A percentile compares a stretch with the other conserved stretches of the same genome.
Conservation (phyloP, 139 green algal species). For the Volvox reticuliferus region DNA sequence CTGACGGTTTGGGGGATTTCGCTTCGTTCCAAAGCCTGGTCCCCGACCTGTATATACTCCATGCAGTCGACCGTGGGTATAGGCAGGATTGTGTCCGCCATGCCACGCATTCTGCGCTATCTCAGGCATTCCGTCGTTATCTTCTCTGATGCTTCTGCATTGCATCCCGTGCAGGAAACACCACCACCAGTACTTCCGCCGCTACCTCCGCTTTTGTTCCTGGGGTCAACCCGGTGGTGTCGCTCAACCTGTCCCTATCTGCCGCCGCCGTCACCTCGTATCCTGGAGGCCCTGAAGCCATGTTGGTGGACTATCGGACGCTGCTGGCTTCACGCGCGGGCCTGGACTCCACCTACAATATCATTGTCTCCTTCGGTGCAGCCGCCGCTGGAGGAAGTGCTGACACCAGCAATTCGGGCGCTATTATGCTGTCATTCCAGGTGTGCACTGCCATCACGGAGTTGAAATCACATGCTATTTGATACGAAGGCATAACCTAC, state of each 20-base stretch:
- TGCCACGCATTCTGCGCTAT: too few species aligned
- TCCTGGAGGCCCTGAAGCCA: conserved; percentile 24
- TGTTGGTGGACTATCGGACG: conserved; percentile 30
- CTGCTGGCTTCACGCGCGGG: conserved; percentile 47
- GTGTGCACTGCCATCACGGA: not conserved
- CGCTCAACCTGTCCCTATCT: conserved; percentile 24
- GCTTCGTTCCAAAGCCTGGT: too few species aligned
- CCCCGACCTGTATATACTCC: too few species aligned
- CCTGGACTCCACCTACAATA: not conserved
- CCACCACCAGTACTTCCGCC: not conserved
- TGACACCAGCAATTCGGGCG: not conserved
- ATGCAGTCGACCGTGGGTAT: too few species aligned
- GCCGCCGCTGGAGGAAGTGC: too few species aligned
- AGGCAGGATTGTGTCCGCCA: too few species aligned
- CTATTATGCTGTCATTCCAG: not conserved
- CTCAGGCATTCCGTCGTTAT: too few species aligned
- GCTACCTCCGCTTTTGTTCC: conserved; percentile 4
- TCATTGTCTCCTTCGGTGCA: not conserved
- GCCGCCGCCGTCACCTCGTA: not conserved
- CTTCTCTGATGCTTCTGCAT: too few species aligned
- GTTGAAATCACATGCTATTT: too few species aligned
- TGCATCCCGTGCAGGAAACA: too few species aligned
- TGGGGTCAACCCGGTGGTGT: conserved; percentile 45
- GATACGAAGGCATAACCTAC: too few species aligned
- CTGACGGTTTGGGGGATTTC: not conserved